Conservation (phyloP, 805 yeast species). For the Wickerhamomyces bisporus region DNA sequence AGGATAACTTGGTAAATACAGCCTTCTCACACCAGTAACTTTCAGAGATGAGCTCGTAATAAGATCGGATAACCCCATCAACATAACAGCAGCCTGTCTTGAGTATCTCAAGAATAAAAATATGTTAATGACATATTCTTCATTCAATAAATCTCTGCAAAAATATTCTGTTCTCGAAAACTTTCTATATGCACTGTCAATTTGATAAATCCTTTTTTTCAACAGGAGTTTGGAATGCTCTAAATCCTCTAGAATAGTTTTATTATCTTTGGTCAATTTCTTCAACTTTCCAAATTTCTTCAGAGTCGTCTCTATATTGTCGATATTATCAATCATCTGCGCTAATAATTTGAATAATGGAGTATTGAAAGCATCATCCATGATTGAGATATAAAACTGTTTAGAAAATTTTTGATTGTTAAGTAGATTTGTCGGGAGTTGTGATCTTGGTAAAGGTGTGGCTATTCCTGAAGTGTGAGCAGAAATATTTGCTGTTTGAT, state of each 20-base stretch:
- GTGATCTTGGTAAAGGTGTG: constrained; percentile 31
- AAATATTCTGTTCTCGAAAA: constrained; percentile 33
- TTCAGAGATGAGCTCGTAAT: constrained; percentile 20
- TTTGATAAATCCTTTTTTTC: constrained; percentile 24
- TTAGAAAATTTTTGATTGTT: constrained; percentile 3
- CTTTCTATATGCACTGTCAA: constrained; percentile 31
- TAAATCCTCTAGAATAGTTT: constrained; percentile 3
- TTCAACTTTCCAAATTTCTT: not conserved
- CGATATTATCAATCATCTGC: constrained; percentile 28
- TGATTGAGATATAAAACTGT: constrained; percentile 24
- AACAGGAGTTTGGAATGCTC: constrained; percentile 17
- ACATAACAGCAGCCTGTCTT: constrained; percentile 34
- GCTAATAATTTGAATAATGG: constrained; percentile 25
- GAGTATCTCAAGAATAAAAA: constrained; percentile 37
- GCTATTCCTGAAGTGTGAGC: constrained; percentile 20
- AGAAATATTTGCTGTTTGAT: constrained; percentile 2
- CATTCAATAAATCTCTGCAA: constrained; percentile 29
- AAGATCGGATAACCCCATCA: constrained; percentile 24
- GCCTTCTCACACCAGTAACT: constrained; percentile 26
- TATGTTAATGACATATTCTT: constrained; percentile 32
- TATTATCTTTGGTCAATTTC: not conserved
- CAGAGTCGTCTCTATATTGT: constrained; percentile 15
- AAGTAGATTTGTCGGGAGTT: constrained; percentile 1
- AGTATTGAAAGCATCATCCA: constrained; percentile 28
- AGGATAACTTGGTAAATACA: constrained; percentile 35